phyloP scores from a whole-genome alignment of 108 stramenopile species.

The Tribonema minus region DNA sequence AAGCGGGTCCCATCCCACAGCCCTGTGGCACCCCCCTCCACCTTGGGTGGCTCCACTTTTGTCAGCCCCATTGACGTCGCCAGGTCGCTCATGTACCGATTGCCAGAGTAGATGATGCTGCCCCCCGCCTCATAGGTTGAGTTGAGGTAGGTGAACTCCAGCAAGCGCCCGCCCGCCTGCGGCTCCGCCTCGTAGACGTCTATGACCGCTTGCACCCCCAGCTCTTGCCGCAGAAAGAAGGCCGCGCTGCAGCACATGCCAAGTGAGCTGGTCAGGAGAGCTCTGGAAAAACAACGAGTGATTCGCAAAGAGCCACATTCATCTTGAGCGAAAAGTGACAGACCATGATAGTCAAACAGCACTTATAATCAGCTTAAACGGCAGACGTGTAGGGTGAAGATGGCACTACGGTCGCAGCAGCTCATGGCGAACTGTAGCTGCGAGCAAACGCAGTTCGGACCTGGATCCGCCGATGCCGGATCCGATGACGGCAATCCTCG shows the following conservation, averaged over 20 bases:
- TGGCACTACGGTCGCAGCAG: too few species aligned
- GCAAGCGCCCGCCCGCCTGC: slow-evolving; percentile 2
- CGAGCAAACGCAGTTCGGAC: too few species aligned
- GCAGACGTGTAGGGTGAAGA: too few species aligned
- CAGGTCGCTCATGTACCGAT: slow-evolving; percentile 12
- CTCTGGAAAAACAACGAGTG: too few species aligned
- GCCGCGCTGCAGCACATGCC: too few species aligned
- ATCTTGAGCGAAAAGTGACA: too few species aligned
- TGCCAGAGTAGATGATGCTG: slow-evolving; percentile 31
- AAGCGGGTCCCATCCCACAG: slow-evolving; percentile 31
- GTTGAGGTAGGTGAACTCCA: slow-evolving; percentile 5
- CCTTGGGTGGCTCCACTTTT: neutral
- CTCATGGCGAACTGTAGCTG: too few species aligned
- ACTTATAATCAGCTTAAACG: too few species aligned
- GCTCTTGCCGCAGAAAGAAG: slow-evolving; percentile 7
- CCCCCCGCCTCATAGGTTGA: slow-evolving; percentile 13
- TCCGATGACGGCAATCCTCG: slow-evolving; percentile 27
- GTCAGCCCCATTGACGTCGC: slow-evolving; percentile 5
- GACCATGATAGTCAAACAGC: too few species aligned
- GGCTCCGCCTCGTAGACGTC: slow-evolving; percentile 1
- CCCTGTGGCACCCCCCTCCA: slow-evolving; percentile 6
- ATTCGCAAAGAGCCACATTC: too few species aligned
- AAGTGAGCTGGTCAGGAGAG: too few species aligned
- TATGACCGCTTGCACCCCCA: neutral
- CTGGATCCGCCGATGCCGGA: slow-evolving; percentile 35